A percentile compares a stretch with the other conserved stretches of the same genome.
Evolutionary conservation across 139 green algal species (phyloP).

Genomic region (Chlamydomonas asymmetrica): DNA sequence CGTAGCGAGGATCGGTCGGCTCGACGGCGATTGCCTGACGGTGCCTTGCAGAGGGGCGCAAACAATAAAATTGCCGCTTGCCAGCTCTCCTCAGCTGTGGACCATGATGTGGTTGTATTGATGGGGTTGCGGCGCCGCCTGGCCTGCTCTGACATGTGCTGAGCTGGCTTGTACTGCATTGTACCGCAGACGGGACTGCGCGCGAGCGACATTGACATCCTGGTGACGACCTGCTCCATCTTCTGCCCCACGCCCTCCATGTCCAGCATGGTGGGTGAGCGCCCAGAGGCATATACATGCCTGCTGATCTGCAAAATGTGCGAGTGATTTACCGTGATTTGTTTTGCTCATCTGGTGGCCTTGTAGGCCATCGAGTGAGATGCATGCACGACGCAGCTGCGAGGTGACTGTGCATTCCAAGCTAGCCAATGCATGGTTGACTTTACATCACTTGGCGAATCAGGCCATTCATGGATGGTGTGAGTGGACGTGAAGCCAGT

Average conservation of each 20-base stretch:
- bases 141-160: background rate
- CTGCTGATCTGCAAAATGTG: background rate
- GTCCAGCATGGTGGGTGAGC: conserved; percentile 75
- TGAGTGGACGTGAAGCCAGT: no score
- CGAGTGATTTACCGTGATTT: background rate
- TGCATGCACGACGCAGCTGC: no score
- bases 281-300: conserved; percentile 66
- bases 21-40: no score
- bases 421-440: no score
- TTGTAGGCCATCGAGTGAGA: background rate
- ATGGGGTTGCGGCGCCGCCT: no score
- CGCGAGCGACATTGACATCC: conserved; percentile 56
- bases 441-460: no score
- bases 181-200: conserved; percentile 28
- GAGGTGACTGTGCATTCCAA: no score
- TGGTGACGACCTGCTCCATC: conserved; percentile 63
- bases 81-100: background rate
- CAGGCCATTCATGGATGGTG: no score
- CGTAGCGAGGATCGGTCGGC: no score
- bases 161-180: background rate
- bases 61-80: background rate
- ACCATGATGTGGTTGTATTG: no score
- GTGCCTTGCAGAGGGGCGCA: no score
- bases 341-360: background rate
- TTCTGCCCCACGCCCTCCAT: conserved; percentile 84